These are phyloP conservation scores for Phialemoniopsis sp. DNA, from an alignment of 2,329 filamentous ascomycete species.

Conservation along the genomic window DNA sequence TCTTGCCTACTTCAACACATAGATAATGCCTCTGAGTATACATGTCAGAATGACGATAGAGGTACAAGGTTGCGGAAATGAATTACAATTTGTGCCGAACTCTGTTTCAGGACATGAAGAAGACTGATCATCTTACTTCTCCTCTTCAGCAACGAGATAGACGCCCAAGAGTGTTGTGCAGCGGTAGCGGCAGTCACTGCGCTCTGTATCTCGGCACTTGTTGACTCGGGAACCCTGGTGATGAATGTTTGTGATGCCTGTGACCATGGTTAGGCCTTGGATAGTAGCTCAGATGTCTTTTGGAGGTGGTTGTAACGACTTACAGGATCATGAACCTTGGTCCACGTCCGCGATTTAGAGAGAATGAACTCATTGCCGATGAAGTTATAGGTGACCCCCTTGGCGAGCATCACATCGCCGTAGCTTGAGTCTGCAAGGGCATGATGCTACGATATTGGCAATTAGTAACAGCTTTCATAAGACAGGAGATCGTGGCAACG, in stretches of 20 bases:
- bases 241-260: conserved; percentile 12
- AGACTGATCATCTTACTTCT: conserved; percentile 1
- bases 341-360: conserved; percentile 11
- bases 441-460: too few relatives aligned
- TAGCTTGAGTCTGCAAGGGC: too few relatives aligned
- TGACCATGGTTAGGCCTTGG: background rate
- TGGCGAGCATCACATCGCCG: too few relatives aligned
- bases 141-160: conserved; percentile 1
- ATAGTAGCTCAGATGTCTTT: too few relatives aligned
- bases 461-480: too few relatives aligned
- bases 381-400: conserved; percentile 21
- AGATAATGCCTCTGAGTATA: too few relatives aligned
- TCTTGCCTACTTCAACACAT: conserved; percentile 61
- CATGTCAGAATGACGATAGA: too few relatives aligned
- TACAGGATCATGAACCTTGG: conserved; percentile 12
- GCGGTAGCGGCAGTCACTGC: conserved; percentile 7
- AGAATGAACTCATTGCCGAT: conserved; percentile 11
- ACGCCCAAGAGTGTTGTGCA: conserved; percentile 8
- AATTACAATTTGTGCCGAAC: conserved; percentile 4
- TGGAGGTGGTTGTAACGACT: background rate
- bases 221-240: conserved; percentile 17
- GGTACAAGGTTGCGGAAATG: background rate
- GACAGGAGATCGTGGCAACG: too few relatives aligned
- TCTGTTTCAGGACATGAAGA: too few relatives aligned
- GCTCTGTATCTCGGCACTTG: conserved; percentile 8